Evolutionary conservation across 2,329 filamentous ascomycete genomes (phyloP), one percentile per base, ranked within the genome.

Genomic region (Diaporthe vaccinii): DNA sequence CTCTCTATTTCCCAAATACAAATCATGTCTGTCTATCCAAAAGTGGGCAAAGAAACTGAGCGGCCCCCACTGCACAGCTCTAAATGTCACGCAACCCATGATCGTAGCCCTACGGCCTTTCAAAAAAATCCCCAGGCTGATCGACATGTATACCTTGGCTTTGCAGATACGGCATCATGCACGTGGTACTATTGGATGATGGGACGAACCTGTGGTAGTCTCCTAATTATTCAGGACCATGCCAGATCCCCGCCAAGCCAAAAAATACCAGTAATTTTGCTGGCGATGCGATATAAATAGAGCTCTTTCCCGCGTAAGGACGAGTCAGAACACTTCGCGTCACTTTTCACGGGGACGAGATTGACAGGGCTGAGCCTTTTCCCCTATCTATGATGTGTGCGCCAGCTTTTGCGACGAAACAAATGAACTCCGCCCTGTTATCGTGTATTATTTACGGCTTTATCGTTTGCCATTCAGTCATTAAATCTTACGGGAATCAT

Each of bases 381-480:
- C 1, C 1, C 28, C 10, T 9, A 28, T 17, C 25, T 57, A 5
- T 10, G 17, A 31, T 22, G 15, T 2, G 10, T 28, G 15, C 25
- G 4, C 28, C 25, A 3, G 2, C 1, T 1, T 53, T 53, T 4
- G 12, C 10, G 22, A 53, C 0, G 8, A 25, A 25, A 46, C 17
- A 20, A 8, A 20, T 46, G 1, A 46, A 4, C 0, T 1, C 44
- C 15, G 6, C 7, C 6, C 17, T 3, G 17, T 20, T 20, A 46
- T 8, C 2, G 17, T 46, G 17, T 46, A 4, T 17, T 46, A 2
- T 44, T 17, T 44, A 44, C 2, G 41, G 4, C 4, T 41, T 3
- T 1, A 6, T 17, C 3, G 15, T 44, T 44, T 44, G 15, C 4
- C 1, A 0, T 20, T 20, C 17, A 17, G 41, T 20, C 5, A 1